Base-by-base conservation (phyloP, 2,329 filamentous ascomycete genomes). In the Microdochium paspali region DNA sequence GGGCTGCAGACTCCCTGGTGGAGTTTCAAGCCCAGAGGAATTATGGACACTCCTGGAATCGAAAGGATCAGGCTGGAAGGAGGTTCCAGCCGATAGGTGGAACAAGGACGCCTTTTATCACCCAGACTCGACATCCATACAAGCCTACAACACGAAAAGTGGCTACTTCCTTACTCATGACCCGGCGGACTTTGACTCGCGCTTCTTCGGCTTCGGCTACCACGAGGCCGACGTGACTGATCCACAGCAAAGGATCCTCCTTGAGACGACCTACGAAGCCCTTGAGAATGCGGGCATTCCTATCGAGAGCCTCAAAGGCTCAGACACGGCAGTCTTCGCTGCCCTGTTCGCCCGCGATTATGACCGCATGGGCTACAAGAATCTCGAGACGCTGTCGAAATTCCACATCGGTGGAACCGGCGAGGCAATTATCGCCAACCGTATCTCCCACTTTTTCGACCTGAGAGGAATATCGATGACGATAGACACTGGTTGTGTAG, bases 401-500 rank as follows among this genome's bases (percentile, higher is more conserved):
- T 43, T 12, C 39, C 7, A 20, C 10, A 43, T 25, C 10, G 20
- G 7, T 10, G 39, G 39, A 4, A 43, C 15, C 12, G 20, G 10
- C 39, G 18, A 18, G 12, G 23, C 20, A 7, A 12, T 43, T n/a
- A 10, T 43, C 6, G 9, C 39, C 10, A 18, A 18, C 18, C 23
- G 39, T 21, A 5, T 43, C 20, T 24, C 20, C 4, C 20, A 43
- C 39, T 54, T 54, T 43, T 56, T 53, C 44, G 49, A 54, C 31
- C 46, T 55, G 6, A 52, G 46, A 7, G 54, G 56, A 5, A 51
- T 51, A 2, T 51, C 49, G 43, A 48, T 57, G 18, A 51, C 50
- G 4, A 49, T 58, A n/a, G 56, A 58, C 21, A 57, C 54, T 10
- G 58, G 56, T 28, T 61, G 59, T 44, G 26, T 28, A 28, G 7